Percentiles rank a stretch among this genome's conserved stretches.
Conservation (phyloP, 129 eudicot species). For the Helianthus tuberosus region DNA sequence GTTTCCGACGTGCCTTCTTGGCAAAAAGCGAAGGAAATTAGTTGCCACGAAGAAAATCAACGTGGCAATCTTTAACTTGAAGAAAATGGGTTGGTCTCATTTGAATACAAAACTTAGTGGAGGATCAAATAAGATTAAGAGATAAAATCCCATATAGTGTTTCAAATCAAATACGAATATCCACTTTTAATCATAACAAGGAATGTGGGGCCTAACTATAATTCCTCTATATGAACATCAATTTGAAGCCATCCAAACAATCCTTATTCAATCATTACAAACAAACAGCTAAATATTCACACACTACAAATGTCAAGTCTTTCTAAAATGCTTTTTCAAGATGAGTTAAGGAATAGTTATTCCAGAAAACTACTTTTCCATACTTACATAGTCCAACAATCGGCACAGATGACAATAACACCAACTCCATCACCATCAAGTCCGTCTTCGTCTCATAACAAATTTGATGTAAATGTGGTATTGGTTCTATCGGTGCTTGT, state of each 20-base stretch:
- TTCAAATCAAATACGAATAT: background rate
- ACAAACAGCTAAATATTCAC: background rate
- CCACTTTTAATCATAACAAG: background rate
- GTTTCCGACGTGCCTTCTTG: no score
- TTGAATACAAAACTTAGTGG: no score
- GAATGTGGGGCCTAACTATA: background rate
- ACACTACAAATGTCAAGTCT: conserved; percentile 4
- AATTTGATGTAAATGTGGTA: conserved; percentile 29
- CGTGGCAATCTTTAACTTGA: no score
- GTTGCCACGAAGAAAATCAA: no score
- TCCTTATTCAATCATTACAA: background rate
- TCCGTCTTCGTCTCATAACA: background rate
- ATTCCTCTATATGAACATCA: background rate
- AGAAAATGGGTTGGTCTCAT: no score
- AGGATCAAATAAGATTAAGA: background rate
- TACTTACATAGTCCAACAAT: background rate
- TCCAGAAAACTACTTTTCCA: background rate
- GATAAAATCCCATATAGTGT: background rate
- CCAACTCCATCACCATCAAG: background rate
- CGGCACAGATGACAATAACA: background rate
- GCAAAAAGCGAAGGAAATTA: no score
- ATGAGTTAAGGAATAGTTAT: background rate
- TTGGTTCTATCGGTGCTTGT: conserved; percentile 80
- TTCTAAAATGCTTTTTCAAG: background rate
- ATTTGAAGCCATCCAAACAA: background rate